Conservation (phyloP, 495 filamentous ascomycete genomes). For the Neurospora discreta region DNA sequence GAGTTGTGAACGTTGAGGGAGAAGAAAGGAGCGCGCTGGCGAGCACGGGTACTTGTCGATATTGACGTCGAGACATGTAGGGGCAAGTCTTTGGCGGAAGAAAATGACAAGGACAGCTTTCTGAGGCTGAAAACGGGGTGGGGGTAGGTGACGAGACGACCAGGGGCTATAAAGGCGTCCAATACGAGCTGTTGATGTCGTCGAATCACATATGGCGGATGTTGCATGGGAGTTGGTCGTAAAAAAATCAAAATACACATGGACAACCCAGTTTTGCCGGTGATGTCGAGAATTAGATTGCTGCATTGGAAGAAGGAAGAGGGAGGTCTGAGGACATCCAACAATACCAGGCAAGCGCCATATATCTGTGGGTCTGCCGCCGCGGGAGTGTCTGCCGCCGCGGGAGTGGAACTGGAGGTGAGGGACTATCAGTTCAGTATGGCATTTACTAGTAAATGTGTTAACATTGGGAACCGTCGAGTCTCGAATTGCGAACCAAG, state of each 20-base stretch:
- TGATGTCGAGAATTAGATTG: too few species aligned
- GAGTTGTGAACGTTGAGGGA: too few species aligned
- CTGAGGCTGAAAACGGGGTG: not conserved
- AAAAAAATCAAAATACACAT: not conserved
- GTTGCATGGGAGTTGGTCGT: not conserved
- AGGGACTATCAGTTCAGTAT: not conserved
- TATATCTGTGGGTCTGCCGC: too few species aligned
- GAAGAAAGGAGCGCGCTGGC: too few species aligned
- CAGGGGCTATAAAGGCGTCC: not conserved
- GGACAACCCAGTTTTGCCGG: not conserved
- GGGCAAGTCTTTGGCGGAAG: not conserved
- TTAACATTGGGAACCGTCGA: not conserved
- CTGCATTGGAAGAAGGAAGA: too few species aligned
- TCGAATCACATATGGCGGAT: not conserved
- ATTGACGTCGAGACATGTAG: not conserved
- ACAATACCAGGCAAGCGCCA: too few species aligned
- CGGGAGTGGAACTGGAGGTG: not conserved
- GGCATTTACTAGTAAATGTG: not conserved
- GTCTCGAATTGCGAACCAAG: not conserved
- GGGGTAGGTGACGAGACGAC: not conserved
- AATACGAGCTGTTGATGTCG: not conserved
- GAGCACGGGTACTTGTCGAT: not conserved
- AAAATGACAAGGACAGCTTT: not conserved
- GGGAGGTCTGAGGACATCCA: too few species aligned
- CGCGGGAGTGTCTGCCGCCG: too few species aligned